Evolutionary conservation across 306 rosid species (phyloP).

Genomic region (Inga laurina): DNA sequence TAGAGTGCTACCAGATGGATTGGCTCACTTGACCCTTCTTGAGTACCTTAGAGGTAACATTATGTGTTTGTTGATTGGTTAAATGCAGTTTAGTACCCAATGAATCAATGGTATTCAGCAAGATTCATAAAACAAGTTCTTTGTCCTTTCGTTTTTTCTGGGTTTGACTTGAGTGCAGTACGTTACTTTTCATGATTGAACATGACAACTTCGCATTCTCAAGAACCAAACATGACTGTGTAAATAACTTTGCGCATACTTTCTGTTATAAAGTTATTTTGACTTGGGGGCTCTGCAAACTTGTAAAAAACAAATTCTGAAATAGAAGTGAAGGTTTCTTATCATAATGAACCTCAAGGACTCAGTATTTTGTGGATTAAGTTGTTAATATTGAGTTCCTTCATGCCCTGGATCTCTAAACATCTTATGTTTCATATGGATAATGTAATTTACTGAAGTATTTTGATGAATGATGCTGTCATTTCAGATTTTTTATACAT

Average conservation of each 20-base stretch:
- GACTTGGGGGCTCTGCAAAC: neutral
- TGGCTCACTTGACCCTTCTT: constrained; percentile 85
- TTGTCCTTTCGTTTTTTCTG: neutral
- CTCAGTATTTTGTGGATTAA: no score
- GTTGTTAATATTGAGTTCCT: neutral
- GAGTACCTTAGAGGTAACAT: constrained; percentile 89
- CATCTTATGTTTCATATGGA: neutral
- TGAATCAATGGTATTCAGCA: neutral
- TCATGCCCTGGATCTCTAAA: neutral
- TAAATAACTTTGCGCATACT: neutral
- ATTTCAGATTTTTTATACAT: neutral
- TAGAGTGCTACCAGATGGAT: constrained; percentile 68
- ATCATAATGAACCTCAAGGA: neutral
- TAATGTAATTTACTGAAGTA: neutral
- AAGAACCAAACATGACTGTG: neutral
- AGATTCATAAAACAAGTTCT: neutral
- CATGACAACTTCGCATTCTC: neutral
- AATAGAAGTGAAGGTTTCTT: neutral
- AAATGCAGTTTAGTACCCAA: neutral
- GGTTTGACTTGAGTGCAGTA: neutral
- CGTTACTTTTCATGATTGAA: constrained; percentile 3
- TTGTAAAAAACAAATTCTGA: neutral
- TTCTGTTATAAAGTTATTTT: neutral
- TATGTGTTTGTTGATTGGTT: neutral
- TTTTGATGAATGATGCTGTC: neutral